These are phyloP conservation scores for Fraxinus dipetala DNA, from an alignment of 305 asterid species.

Conservation along the genomic window DNA sequence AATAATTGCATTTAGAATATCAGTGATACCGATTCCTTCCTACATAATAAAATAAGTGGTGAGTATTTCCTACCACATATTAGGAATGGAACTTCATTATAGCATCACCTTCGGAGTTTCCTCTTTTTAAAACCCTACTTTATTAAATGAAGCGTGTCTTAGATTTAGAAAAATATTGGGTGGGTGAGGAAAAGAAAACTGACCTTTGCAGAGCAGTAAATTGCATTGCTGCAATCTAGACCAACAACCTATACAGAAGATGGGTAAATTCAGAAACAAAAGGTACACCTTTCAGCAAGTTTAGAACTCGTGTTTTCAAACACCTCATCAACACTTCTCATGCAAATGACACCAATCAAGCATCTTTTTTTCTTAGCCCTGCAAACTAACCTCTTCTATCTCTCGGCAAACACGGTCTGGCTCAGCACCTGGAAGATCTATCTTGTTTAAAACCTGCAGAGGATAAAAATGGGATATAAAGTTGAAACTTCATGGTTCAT, in stretches of 20 bases:
- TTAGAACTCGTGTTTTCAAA: constrained; percentile 11
- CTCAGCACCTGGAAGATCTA: constrained; percentile 99
- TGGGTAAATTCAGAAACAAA: constrained; percentile 17
- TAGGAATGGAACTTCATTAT: neutral
- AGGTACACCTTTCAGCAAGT: constrained; percentile 22
- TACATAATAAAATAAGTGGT: constrained; percentile 34
- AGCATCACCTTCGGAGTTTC: neutral
- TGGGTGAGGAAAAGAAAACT: constrained; percentile 17
- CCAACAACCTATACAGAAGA: constrained; percentile 70
- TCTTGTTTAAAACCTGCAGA: constrained; percentile 92
- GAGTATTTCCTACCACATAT: constrained; percentile 4
- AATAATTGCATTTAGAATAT: constrained; percentile 77
- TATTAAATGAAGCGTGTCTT: neutral
- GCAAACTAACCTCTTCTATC: constrained; percentile 88
- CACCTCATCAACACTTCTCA: constrained; percentile 12
- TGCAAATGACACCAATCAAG: neutral
- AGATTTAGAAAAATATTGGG: constrained; percentile 8
- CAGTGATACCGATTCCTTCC: constrained; percentile 91
- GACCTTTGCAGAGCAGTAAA: constrained; percentile 96
- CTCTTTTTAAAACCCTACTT: neutral
- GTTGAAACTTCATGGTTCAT: constrained; percentile 16
- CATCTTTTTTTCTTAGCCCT: constrained; percentile 10
- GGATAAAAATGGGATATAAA: constrained; percentile 17
- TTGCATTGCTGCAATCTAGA: constrained; percentile 90
- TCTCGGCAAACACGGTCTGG: constrained; percentile 83